Conservation (phyloP, 2,329 filamentous ascomycete species). For the Ramichloridium luteum region DNA sequence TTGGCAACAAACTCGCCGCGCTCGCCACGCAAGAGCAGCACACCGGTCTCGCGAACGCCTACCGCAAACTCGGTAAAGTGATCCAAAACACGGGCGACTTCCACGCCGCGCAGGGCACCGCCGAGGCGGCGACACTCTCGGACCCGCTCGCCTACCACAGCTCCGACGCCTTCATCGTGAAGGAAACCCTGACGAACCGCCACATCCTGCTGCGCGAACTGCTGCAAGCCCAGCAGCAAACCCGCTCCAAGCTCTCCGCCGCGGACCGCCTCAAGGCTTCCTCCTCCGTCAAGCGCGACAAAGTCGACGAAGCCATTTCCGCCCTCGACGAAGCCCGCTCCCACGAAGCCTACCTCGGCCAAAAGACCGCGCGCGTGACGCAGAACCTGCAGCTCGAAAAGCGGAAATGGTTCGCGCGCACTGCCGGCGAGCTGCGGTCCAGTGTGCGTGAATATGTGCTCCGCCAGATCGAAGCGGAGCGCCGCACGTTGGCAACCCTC, state of each 20-base stretch:
- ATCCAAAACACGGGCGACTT: constrained; percentile 90
- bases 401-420: constrained; percentile 80
- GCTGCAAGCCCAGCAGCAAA: constrained; percentile 75
- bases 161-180: constrained; percentile 91
- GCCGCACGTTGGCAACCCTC: constrained; percentile 80
- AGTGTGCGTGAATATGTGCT: constrained; percentile 86
- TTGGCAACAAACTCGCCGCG: constrained; percentile 75
- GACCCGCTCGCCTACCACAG: constrained; percentile 93
- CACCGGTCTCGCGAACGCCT: constrained; percentile 73
- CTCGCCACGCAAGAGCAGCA: constrained; percentile 89
- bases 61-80: constrained; percentile 86
- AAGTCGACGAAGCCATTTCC: constrained; percentile 94
- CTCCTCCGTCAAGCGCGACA: constrained; percentile 79
- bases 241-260: constrained; percentile 69
- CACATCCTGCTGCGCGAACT: constrained; percentile 93
- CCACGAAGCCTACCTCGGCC: constrained; percentile 66
- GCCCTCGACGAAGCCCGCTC: constrained; percentile 76
- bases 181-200: constrained; percentile 93
- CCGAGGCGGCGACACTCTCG: constrained; percentile 85
- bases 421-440: constrained; percentile 66
- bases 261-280: constrained; percentile 81
- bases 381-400: constrained; percentile 79
- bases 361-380: constrained; percentile 82
- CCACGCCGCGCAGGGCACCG: constrained; percentile 90
- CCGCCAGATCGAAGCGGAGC: constrained; percentile 89